These are phyloP conservation scores for Coccomyxa subellipsoidea DNA, from an alignment of 163 green algal species.

Conservation along the genomic window DNA sequence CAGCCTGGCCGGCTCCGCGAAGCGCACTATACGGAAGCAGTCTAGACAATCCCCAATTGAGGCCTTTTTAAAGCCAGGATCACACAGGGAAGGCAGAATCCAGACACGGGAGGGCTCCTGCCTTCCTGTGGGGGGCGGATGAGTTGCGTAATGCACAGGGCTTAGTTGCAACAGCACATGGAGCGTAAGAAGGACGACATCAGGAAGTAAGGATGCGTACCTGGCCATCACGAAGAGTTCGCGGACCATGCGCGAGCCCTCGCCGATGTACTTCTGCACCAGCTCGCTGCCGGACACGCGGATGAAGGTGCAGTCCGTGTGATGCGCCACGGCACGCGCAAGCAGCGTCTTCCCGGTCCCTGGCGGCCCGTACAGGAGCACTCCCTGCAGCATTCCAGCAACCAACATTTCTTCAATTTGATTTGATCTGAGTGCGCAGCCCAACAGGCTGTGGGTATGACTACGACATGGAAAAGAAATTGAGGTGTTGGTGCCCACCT, in stretches of 20 bases:
- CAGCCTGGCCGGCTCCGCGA: too few relatives aligned
- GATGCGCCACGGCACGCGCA: conserved; percentile 95
- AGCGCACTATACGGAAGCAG: too few relatives aligned
- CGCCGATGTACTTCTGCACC: conserved; percentile 99
- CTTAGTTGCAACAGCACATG: background rate
- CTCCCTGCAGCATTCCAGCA: conserved; percentile 56
- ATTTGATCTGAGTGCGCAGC: too few relatives aligned
- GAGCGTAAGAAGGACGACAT: conserved; percentile 65
- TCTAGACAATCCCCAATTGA: too few relatives aligned
- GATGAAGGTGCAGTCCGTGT: conserved; percentile 99
- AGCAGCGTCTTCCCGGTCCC: conserved; percentile 98
- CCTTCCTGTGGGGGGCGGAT: too few relatives aligned
- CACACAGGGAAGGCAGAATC: too few relatives aligned
- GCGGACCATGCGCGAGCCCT: conserved; percentile 96
- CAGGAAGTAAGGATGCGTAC: conserved; percentile 30
- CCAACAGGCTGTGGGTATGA: background rate
- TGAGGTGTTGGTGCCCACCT: conserved; percentile 47
- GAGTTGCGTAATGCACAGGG: conserved; percentile 9
- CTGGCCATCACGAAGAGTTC: conserved; percentile 99
- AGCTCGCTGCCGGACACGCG: conserved; percentile 94
- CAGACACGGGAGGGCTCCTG: too few relatives aligned
- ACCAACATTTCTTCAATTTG: background rate
- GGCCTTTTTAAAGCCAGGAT: too few relatives aligned
- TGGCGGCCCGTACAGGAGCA: conserved; percentile 95
- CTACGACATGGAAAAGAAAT: background rate